Percentiles rank a stretch among this genome's conserved stretches.
These are phyloP conservation scores for Wickerhamiella sorbophila DNA, from an alignment of 805 yeast genomes.

Conservation along the genomic window DNA sequence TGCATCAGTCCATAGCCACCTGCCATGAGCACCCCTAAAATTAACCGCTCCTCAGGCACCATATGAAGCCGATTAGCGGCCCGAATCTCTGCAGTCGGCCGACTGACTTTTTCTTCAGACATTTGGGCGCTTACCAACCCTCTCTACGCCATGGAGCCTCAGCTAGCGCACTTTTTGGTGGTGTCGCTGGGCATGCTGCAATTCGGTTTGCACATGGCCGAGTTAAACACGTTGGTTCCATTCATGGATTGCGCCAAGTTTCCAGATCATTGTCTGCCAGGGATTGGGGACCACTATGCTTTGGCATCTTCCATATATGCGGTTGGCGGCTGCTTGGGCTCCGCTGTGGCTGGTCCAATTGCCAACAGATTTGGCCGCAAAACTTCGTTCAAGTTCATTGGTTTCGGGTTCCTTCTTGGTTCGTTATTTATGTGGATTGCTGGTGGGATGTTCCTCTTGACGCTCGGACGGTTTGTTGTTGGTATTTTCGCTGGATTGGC, in stretches of 20 bases:
- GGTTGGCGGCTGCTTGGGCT: constrained; percentile 71
- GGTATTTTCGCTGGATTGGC: constrained; percentile 85
- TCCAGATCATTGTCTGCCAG: constrained; percentile 37
- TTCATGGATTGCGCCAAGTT: constrained; percentile 40
- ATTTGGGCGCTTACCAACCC: too few relatives aligned
- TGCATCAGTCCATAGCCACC: constrained; percentile 20
- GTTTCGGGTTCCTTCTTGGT: constrained; percentile 41
- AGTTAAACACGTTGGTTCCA: constrained; percentile 77
- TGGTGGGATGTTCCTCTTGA: constrained; percentile 30
- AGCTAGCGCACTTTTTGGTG: too few relatives aligned
- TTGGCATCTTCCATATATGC: constrained; percentile 64
- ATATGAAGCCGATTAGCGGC: constrained; percentile 1
- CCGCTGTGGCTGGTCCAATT: constrained; percentile 48
- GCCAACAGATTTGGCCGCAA: constrained; percentile 57
- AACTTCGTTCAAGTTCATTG: constrained; percentile 35
- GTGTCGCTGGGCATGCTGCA: constrained; percentile 54
- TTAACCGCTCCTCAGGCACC: constrained; percentile 8
- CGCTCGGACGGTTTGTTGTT: constrained; percentile 57
- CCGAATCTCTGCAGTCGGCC: neutral
- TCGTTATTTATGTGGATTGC: constrained; percentile 44
- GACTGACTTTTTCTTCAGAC: too few relatives aligned
- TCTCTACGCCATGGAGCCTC: too few relatives aligned
- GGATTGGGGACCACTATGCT: constrained; percentile 45
- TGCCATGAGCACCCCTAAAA: constrained; percentile 11
- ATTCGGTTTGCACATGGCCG: constrained; percentile 92